Evolutionary conservation across 148 eudicot species (phyloP).

Genomic region (Tetragonia tetragonoides): DNA sequence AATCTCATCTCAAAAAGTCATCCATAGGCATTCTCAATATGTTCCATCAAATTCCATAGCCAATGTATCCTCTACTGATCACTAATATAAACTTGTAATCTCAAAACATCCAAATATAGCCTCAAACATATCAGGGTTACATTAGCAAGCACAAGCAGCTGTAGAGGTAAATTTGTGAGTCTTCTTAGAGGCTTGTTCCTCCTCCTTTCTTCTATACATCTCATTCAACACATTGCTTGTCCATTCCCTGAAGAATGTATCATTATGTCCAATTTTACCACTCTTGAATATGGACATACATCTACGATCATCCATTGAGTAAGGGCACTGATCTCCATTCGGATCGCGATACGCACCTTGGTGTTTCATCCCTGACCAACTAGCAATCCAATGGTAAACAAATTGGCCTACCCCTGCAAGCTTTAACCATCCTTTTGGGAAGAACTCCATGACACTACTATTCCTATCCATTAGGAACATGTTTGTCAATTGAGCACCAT

Average conservation of each 20-base stretch:
- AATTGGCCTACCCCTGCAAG: constrained; percentile 75
- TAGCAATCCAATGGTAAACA: constrained; percentile 58
- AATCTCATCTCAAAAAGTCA: no score
- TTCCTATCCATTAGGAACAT: constrained; percentile 77
- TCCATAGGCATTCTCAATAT: no score
- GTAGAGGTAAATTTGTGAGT: not conserved
- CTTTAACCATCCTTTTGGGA: constrained; percentile 80
- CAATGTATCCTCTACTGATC: no score
- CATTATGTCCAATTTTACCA: constrained; percentile 55
- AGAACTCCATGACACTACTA: constrained; percentile 82
- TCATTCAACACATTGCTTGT: constrained; percentile 47
- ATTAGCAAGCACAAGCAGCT: constrained; percentile 15
- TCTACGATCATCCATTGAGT: constrained; percentile 48
- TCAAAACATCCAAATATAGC: not conserved
- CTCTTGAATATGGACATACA: constrained; percentile 68
- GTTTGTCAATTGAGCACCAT: constrained; percentile 81
- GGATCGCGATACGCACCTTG: constrained; percentile 70
- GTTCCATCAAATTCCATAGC: no score
- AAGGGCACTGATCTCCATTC: constrained; percentile 41
- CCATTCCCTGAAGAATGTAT: constrained; percentile 54
- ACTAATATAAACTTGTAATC: not conserved
- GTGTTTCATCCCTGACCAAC: constrained; percentile 81
- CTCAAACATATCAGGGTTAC: not conserved
- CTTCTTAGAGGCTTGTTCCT: constrained; percentile 16
- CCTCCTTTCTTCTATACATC: constrained; percentile 32